Percentiles rank a stretch among this genome's conserved stretches.
phyloP scores from a whole-genome alignment of 2,329 filamentous ascomycete species.

The Fusarium humuli region DNA sequence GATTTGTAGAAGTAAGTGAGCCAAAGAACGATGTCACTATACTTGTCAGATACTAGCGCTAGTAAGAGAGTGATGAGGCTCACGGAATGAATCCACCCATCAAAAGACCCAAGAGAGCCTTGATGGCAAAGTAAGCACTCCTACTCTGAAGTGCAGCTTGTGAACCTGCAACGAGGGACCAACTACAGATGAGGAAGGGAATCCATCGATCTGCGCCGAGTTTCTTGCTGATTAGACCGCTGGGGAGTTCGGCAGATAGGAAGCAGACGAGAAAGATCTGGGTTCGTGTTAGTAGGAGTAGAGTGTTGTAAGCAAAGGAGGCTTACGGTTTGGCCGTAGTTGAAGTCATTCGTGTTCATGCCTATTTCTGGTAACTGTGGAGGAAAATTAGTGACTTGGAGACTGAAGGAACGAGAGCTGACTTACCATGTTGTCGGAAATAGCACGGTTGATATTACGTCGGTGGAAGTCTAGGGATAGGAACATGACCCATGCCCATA shows the following conservation, averaged over 20 bases:
- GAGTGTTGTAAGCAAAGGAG: not conserved
- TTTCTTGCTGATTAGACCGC: slow-evolving; percentile 63
- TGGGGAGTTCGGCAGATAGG: slow-evolving; percentile 61
- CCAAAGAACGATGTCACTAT: slow-evolving; percentile 67
- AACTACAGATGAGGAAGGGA: slow-evolving; percentile 55
- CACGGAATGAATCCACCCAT: slow-evolving; percentile 65
- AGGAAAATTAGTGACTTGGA: no score
- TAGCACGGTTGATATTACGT: slow-evolving; percentile 59
- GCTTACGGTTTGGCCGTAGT: slow-evolving; percentile 55
- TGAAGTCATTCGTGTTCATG: slow-evolving; percentile 60
- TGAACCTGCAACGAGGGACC: slow-evolving; percentile 55
- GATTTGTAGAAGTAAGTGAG: slow-evolving; percentile 82
- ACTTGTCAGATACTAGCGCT: not conserved
- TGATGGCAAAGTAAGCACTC: slow-evolving; percentile 55
- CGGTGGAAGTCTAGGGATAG: slow-evolving; percentile 59
- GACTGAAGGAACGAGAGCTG: no score
- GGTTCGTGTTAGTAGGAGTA: not conserved
- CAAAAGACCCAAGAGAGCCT: slow-evolving; percentile 58
- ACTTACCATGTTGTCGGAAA: slow-evolving; percentile 54
- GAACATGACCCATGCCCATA: slow-evolving; percentile 62
- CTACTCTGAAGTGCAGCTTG: slow-evolving; percentile 54
- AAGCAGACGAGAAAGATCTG: slow-evolving; percentile 59
- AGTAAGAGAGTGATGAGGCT: not conserved
- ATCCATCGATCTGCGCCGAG: slow-evolving; percentile 62
- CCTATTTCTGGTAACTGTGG: slow-evolving; percentile 50